phyloP scores from a whole-genome alignment of 2,329 filamentous ascomycete species.

The Ascochyta viciae-villosae region DNA sequence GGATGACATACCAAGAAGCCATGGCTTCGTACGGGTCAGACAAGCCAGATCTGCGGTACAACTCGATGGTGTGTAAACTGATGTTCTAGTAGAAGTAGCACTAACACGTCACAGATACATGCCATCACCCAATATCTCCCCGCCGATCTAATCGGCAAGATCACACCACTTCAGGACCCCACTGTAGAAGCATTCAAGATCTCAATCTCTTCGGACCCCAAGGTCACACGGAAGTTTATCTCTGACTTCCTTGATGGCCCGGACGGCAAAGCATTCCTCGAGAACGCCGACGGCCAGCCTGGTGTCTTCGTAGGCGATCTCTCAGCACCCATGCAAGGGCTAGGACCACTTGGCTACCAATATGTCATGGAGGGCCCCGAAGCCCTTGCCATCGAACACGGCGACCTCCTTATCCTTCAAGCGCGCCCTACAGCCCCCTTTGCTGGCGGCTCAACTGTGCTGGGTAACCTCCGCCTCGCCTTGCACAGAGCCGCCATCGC shows the following conservation, averaged over 20 bases:
- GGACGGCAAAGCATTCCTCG: conserved; percentile 63
- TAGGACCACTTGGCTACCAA: conserved; percentile 79
- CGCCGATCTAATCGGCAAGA: conserved; percentile 73
- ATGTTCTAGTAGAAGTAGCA: conserved; percentile 24
- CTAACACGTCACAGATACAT: conserved; percentile 62
- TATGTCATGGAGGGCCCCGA: conserved; percentile 66
- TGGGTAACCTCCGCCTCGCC: conserved; percentile 76
- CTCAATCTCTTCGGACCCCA: conserved; percentile 60
- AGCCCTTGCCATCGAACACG: conserved; percentile 61
- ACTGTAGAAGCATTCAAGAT: conserved; percentile 79
- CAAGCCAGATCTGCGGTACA: conserved; percentile 87
- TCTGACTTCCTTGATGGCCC: conserved; percentile 73
- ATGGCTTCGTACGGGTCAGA: conserved; percentile 86
- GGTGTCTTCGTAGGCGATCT: conserved; percentile 79
- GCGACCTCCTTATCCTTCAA: conserved; percentile 83
- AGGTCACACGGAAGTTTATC: conserved; percentile 68
- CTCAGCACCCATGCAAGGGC: conserved; percentile 74
- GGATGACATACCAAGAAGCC: conserved; percentile 74
- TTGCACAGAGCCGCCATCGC: conserved; percentile 74
- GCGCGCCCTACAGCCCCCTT: conserved; percentile 72
- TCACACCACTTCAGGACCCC: conserved; percentile 72
- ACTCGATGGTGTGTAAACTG: conserved; percentile 61
- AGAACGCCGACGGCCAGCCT: conserved; percentile 78
- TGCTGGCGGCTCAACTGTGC: conserved; percentile 72
- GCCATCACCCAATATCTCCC: conserved; percentile 70